Evolutionary conservation across 305 asterid species (phyloP).

Genomic region (Fraxinus ornus): DNA sequence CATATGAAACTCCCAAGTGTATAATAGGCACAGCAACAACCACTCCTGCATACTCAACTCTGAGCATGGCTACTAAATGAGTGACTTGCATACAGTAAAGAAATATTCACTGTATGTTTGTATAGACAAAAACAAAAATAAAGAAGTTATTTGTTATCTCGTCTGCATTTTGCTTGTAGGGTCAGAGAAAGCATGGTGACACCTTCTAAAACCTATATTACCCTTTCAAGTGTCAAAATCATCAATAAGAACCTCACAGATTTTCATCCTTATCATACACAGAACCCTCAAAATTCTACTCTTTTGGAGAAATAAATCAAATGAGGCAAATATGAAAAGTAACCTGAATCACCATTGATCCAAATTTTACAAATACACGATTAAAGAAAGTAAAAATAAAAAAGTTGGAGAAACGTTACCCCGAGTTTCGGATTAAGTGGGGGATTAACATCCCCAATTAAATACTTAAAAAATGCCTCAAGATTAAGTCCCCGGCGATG

Average conservation of each 20-base stretch:
- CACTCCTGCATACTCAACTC: neutral
- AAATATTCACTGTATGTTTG: neutral
- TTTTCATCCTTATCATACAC: neutral
- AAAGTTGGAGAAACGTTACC: conserved; percentile 39
- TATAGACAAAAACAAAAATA: neutral
- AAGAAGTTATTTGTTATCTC: neutral
- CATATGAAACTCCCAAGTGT: neutral
- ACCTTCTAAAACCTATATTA: neutral
- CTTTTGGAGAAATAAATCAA: neutral
- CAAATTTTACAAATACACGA: neutral
- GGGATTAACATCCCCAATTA: conserved; percentile 66
- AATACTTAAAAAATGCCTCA: conserved; percentile 66
- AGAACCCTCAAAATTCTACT: neutral
- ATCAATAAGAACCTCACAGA: neutral
- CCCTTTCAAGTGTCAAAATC: neutral
- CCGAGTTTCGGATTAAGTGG: conserved; percentile 56
- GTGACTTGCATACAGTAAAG: neutral
- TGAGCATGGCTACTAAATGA: neutral
- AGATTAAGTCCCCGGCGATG: conserved; percentile 58
- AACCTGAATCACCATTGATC: neutral
- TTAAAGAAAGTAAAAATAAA: neutral
- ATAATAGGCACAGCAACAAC: neutral
- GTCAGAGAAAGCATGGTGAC: neutral
- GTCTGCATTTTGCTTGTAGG: neutral
- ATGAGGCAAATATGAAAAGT: neutral